A percentile compares a stretch with the other conserved stretches of the same genome.
Evolutionary conservation across 164 flowering plant genomes (phyloP).

Genomic region (Umbellularia californica): DNA sequence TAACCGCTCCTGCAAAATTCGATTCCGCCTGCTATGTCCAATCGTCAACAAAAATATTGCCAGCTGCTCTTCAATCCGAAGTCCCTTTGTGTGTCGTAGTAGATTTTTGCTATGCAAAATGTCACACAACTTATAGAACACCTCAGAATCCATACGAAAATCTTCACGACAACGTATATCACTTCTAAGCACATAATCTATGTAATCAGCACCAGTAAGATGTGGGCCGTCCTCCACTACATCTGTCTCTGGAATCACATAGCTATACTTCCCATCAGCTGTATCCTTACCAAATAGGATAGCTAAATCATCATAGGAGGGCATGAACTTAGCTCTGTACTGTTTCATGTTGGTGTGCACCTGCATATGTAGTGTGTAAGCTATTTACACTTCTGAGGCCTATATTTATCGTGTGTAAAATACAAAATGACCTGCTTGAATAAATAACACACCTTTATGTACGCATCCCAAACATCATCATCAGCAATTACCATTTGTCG

Average conservation of each 20-base stretch:
- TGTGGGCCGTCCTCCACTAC: background rate
- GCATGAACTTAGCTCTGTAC: background rate
- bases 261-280: background rate
- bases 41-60: constrained; percentile 3
- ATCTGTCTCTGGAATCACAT: background rate
- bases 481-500: background rate
- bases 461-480: background rate
- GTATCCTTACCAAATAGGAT: background rate
- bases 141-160: constrained; percentile 6
- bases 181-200: no score
- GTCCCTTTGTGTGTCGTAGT: background rate
- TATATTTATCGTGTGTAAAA: background rate
- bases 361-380: background rate
- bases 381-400: background rate
- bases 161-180: background rate
- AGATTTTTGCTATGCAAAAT: background rate
- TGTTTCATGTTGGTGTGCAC: background rate
- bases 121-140: constrained; percentile 1
- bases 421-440: background rate
- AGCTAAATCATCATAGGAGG: background rate
- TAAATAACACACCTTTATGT: background rate
- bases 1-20: constrained; percentile 2
- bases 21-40: constrained; percentile 4
- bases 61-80: constrained; percentile 6
- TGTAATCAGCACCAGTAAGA: no score